phyloP scores from a whole-genome alignment of 176 grass and related monocot species.

The Ananas comosus region DNA sequence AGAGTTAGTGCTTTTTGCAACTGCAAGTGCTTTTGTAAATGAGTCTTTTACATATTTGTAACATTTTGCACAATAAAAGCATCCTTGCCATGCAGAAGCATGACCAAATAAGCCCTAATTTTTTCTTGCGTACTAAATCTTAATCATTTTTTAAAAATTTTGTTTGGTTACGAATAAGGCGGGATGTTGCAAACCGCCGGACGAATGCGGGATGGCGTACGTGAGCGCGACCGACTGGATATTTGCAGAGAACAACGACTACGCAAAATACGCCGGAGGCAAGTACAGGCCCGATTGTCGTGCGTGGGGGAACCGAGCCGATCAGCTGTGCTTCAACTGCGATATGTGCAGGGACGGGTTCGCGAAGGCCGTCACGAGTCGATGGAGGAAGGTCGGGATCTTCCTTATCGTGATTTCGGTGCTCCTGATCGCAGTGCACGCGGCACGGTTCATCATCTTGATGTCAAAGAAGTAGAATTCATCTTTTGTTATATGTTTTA shows the following conservation, averaged over 20 bases:
- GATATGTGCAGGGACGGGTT: neutral
- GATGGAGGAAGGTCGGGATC: neutral
- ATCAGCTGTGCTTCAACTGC: neutral
- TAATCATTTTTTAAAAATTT: neutral
- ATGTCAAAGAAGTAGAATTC: neutral
- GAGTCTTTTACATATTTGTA: too few relatives aligned
- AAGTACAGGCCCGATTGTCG: neutral
- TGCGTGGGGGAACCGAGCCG: neutral
- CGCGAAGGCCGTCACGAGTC: neutral
- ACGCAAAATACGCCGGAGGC: too few relatives aligned
- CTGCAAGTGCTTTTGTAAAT: too few relatives aligned
- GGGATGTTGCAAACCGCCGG: constrained; percentile 1
- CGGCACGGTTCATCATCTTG: neutral
- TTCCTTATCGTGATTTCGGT: neutral
- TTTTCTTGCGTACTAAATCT: neutral
- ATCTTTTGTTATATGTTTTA: too few relatives aligned
- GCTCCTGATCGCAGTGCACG: neutral
- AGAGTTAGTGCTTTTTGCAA: too few relatives aligned
- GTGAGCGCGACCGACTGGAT: constrained; percentile 5
- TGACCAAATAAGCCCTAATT: neutral
- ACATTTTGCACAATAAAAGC: too few relatives aligned
- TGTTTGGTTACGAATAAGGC: neutral
- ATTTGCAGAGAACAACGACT: neutral
- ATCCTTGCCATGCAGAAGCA: too few relatives aligned
- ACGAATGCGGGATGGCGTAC: constrained; percentile 3